Base-by-base conservation (phyloP, 2,329 filamentous ascomycete genomes). In the Triangularia setosa region DNA sequence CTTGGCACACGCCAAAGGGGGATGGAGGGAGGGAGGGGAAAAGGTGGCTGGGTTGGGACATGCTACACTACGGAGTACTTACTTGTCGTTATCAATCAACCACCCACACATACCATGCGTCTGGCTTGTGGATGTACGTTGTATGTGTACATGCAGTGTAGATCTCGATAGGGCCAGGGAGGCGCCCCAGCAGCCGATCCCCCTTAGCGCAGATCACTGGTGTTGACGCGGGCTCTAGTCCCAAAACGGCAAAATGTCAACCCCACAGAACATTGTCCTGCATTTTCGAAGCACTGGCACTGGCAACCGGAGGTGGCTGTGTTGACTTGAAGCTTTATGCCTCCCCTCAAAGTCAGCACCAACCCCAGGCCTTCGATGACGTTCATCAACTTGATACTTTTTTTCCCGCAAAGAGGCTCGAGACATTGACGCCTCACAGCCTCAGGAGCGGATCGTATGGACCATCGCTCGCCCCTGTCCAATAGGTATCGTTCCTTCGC, bases 391-490 rank as follows among this genome's bases (percentile, higher is more conserved):
- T 21, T 48, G 40, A 48, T 48, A 48, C 40, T 21, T 48, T 21
- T 18, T 44, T 48, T 18, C 35, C 35, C 14, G n/a, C n/a, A 48
- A 48, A 21, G 40, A 48, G 4, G 40, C 33, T 60, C 40, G 58
- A 60, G 58, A 60, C 58, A 60, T 44, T 44, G 58, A 60, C 58
- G 58, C 40, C 58, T 60, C 58, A 60, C 58, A 60, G 58, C 58
- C 58, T 18, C 58, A 52, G 40, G 40, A 60, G 58, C 58, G 58
- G 40, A 60, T 60, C 25, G 40, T 55, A 5, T 28, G 12, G 21
- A 11, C 28, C 58, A 21, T 24, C n/a, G n/a, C n/a, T n/a, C n/a
- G 16, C 2, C 25, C 18, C 25, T 23, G 25, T 53, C 58, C 58
- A 60, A 60, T 60, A 8, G 58, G 24, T 25, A 11, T 7, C 23